These are phyloP conservation scores for Pyrenochaeta sp. DNA, from an alignment of 2,329 filamentous ascomycete genomes.

Conservation along the genomic window DNA sequence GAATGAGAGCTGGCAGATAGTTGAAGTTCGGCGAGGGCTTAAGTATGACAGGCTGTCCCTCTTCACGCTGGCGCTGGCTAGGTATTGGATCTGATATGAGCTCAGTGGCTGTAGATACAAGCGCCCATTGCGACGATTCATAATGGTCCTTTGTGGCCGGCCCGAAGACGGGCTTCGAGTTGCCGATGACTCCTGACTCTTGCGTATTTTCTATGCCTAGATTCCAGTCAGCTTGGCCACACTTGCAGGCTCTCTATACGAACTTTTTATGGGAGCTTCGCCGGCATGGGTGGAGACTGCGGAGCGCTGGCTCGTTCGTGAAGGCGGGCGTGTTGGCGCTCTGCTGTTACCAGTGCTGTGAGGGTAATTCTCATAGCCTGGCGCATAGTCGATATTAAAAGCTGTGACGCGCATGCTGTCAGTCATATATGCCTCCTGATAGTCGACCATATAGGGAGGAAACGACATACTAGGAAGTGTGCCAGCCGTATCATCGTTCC, in stretches of 20 bases:
- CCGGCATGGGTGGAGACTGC: constrained; percentile 39
- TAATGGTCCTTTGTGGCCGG: constrained; percentile 65
- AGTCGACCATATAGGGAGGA: constrained; percentile 1
- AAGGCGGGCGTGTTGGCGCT: constrained; percentile 48
- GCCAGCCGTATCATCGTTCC: constrained; percentile 26
- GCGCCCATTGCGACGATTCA: constrained; percentile 63
- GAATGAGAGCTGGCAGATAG: constrained; percentile 66
- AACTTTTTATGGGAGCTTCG: constrained; percentile 45
- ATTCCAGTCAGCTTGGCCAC: constrained; percentile 23
- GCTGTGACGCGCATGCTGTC: constrained; percentile 28
- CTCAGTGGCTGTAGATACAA: constrained; percentile 60
- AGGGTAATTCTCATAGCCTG: constrained; percentile 40
- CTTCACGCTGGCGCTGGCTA: constrained; percentile 55
- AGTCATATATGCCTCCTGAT: constrained; percentile 20
- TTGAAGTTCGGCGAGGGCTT: constrained; percentile 63
- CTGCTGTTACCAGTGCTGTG: constrained; percentile 43
- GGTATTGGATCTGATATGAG: constrained; percentile 64
- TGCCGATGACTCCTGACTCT: constrained; percentile 63
- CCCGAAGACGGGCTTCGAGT: constrained; percentile 57
- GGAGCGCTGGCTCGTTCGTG: constrained; percentile 44
- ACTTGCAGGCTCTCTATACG: constrained; percentile 13
- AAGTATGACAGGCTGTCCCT: constrained; percentile 64
- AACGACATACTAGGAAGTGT: constrained; percentile 39
- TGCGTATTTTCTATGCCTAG: constrained; percentile 52
- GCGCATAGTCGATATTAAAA: constrained; percentile 47